Evolutionary conservation across 2,329 filamentous ascomycete genomes (phyloP), one percentile per base, ranked within the genome.

Genomic region (Monilinia fructicola): DNA sequence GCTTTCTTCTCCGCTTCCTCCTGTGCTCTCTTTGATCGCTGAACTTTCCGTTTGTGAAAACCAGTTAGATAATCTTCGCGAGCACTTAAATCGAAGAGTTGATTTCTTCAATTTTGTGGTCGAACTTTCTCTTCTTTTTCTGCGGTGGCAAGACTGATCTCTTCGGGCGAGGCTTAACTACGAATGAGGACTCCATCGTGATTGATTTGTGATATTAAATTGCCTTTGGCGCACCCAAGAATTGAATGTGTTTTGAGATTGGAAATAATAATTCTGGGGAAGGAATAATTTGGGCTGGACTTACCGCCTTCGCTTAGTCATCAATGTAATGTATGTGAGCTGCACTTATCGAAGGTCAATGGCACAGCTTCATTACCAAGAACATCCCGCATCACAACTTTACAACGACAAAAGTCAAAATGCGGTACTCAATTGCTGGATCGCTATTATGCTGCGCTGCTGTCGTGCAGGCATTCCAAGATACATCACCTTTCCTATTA

Each of bases 41-140:
- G 90, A 64, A 91, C 81, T 78, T 97, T 98, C 78, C 95, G 90
- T 83, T 98, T 99, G 82, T 94, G 93, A 79, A 99, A 99, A 3
- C 95, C 95, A 0, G 93, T 97, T 67, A 99, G 83, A 76, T 91
- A 99, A 75, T 98, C 93, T 71, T 90, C 82, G 71, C 95, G 89
- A 55, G 91, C 91, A 69, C 84, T 83, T 69, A 84, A 80, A 80
- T 99, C 93, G 80, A 98, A 99, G 63, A 99, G 63, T 82, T 87
- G 78, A 99, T 90, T 77, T 96, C 92, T 75, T 93, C 91, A 68
- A 91, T 82, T 50, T 83, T 77, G 52, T 76, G 74, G 23, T 72
- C 76, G 69, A 78, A 78, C 77, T 90, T 91, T 71, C 90, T 83
- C 74, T 87, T 89, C 79, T 90, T 92, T n/a, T 80, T 81, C 16